Evolutionary conservation across 2,329 filamentous ascomycete genomes (phyloP), one percentile per base, ranked within the genome.

Genomic region (Alternaria sp.): DNA sequence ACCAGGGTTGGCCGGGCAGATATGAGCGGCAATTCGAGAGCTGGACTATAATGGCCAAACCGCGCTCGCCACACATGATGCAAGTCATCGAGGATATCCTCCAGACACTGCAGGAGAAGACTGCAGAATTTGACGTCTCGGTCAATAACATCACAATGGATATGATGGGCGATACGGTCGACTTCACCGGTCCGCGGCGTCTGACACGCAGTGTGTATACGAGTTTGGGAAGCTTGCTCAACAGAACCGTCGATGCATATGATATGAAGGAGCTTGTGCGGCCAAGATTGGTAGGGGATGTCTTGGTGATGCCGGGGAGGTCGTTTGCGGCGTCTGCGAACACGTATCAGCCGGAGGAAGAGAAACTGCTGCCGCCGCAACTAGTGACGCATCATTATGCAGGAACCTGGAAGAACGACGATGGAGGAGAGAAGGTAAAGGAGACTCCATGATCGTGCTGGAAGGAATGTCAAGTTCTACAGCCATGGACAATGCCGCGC

Each of bases 41-140:
- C 51, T 78, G 74, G 74, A 74, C 67, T 12, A 74, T 77, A 20
- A 67, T 78, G 66, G 64, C 72, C 1, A 67, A 66, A 51, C 69
- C 69, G 1, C 38, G 62, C 1, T 67, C 61, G 6, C 58, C 67
- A 7, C 74, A 76, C 41, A 65, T 75, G 55, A 36, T 61, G 41
- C 62, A 64, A 48, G 66, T 75, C 3, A 65, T 78, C 46, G 63
- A 75, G 0, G 71, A 76, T 46, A 72, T 74, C 18, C n/a, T 77
- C 0, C 47, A 61, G 3, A 59, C 26, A 3, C n/a, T 76, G 14
- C 43, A 47, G 2, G 32, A 59, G 7, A 70, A 60, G 39, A 55
- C 63, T 0, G 4, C 44, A 5, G 49, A 66, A 16, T 28, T 71
- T 12, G 62, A 62, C 2, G 62, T 73, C 3, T 6, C 51, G 3